Evolutionary conservation across 805 yeast genomes (phyloP), one percentile per base, ranked within the genome.

Genomic region (Hanseniaspora mollemarum): DNA sequence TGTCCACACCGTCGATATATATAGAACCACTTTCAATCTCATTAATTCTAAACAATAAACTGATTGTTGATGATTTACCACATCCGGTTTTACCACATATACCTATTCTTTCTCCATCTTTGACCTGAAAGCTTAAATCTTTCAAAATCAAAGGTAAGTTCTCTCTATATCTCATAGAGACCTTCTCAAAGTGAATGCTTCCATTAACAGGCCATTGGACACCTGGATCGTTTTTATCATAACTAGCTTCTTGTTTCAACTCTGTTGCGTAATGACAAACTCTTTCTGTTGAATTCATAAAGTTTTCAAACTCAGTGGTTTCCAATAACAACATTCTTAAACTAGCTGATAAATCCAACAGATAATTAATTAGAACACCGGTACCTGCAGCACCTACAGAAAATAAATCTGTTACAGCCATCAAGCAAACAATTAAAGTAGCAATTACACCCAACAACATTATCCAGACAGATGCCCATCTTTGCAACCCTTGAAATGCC

Each of bases 11-110:
- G 65, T 86, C 95, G 58, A 86, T 80, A 2, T 58, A 52, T 44
- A 86, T 77, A 12, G 57, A 53, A 12, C 84, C 83, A 10, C 67
- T 62, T 18, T 66, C 65, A 28, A 80, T 64, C 59, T 85, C 94
- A 40, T 74, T 68, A 32, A 83, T 67, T 55, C 94, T 72, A 65
- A 80, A 84, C 48, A 83, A 66, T 0, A 86, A 83, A 33, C 77
- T 71, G 78, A 82, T 78, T 49, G 84, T 77, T 1, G 88, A 77
- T n/a, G 85, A 77, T 62, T 84, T 84, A 48, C 84, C 84, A 43
- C 83, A 83, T 49, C 84, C 84, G 1, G 83, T 78, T 62, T 83
- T 69, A 50, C 84, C 84, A 67, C 82, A 77, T 46, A 78, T 76
- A 46, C 83, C 84, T 55, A 78, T 68, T 58, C 77, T 77, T 58